A percentile compares a stretch with the other conserved stretches of the same genome.
Conservation (phyloP, 2,329 filamentous ascomycete species). For the Rhinocladiella similis region DNA sequence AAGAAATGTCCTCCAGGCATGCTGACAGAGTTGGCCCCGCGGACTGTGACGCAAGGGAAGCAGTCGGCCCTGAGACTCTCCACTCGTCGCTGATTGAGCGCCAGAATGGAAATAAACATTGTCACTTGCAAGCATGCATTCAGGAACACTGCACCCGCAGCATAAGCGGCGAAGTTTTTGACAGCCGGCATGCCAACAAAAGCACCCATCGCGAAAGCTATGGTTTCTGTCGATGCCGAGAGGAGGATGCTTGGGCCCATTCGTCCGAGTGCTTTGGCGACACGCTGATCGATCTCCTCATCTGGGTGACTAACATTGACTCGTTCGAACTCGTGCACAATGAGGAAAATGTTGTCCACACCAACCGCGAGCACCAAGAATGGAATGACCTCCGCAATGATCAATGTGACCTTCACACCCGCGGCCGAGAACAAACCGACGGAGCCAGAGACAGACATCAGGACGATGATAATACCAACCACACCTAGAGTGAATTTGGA, state of each 20-base stretch:
- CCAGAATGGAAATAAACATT: conserved; percentile 90
- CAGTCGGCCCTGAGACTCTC: conserved; percentile 89
- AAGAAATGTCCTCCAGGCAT: conserved; percentile 67
- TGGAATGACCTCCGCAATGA: conserved; percentile 97
- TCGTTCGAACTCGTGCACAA: conserved; percentile 96
- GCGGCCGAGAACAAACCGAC: conserved; percentile 92
- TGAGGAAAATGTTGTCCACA: conserved; percentile 98
- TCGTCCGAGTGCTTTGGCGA: conserved; percentile 84
- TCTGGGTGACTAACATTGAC: conserved; percentile 92
- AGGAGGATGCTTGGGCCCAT: conserved; percentile 97
- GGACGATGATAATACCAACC: conserved; percentile 87
- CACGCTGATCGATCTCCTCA: conserved; percentile 78
- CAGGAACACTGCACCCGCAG: conserved; percentile 92
- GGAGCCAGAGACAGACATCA: conserved; percentile 96
- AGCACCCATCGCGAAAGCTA: conserved; percentile 87
- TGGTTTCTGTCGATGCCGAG: conserved; percentile 90
- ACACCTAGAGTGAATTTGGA: conserved; percentile 97
- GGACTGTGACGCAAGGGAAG: conserved; percentile 83
- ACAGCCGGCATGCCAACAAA: conserved; percentile 98
- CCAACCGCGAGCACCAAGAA: conserved; percentile 95
- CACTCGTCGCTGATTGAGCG: conserved; percentile 86
- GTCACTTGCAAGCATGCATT: conserved; percentile 97
- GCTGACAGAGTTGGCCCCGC: conserved; percentile 66
- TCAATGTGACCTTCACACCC: conserved; percentile 91
- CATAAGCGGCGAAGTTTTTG: conserved; percentile 94